These are phyloP conservation scores for Exophiala spinifera DNA, from an alignment of 2,329 filamentous ascomycete genomes.

Conservation along the genomic window DNA sequence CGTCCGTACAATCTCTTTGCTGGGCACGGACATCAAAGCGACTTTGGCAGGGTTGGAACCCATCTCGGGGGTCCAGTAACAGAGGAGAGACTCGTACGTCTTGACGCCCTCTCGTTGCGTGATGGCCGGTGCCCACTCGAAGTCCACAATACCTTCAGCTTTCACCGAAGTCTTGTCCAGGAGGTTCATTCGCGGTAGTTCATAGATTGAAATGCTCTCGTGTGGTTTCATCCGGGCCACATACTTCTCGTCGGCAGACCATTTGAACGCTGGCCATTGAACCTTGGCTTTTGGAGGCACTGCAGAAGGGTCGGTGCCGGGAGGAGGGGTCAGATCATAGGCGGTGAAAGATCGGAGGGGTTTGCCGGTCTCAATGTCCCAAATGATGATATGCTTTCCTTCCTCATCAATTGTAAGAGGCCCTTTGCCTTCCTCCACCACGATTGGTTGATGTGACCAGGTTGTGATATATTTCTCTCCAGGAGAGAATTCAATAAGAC, in stretches of 20 bases:
- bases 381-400: slow-evolving; percentile 98
- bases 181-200: slow-evolving; percentile 82
- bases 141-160: slow-evolving; percentile 94
- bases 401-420: slow-evolving; percentile 87
- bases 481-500: slow-evolving; percentile 93
- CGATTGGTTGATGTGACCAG: slow-evolving; percentile 92
- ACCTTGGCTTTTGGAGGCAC: slow-evolving; percentile 82
- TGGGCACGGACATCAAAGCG: slow-evolving; percentile 90
- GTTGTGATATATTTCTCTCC: slow-evolving; percentile 90
- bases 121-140: slow-evolving; percentile 91
- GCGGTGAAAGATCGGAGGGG: slow-evolving; percentile 92
- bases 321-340: slow-evolving; percentile 62
- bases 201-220: slow-evolving; percentile 86
- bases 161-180: slow-evolving; percentile 91
- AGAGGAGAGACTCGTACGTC: slow-evolving; percentile 91
- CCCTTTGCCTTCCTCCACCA: slow-evolving; percentile 83
- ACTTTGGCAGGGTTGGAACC: slow-evolving; percentile 98
- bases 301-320: slow-evolving; percentile 60
- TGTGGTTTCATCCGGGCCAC: slow-evolving; percentile 87
- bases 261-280: slow-evolving; percentile 99
- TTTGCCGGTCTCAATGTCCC: slow-evolving; percentile 88
- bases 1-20: slow-evolving; percentile 89
- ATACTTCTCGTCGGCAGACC: slow-evolving; percentile 96
- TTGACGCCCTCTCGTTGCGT: slow-evolving; percentile 81
- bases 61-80: slow-evolving; percentile 98